Evolutionary conservation across 805 yeast genomes (phyloP).

Genomic region (Vanderwaltozyma yarrowii): DNA sequence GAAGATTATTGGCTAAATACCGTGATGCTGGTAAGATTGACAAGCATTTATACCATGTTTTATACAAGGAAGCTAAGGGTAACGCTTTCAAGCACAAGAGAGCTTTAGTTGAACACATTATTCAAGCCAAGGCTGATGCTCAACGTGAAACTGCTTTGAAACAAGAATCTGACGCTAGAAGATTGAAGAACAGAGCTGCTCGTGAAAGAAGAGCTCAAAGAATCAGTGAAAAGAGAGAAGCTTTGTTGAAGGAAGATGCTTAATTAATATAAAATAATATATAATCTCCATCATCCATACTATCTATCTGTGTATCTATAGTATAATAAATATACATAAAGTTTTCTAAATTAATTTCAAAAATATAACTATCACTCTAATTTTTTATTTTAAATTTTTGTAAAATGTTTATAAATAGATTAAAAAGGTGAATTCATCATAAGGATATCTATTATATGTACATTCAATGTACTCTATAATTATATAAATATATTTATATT

Average conservation of each 20-base stretch:
- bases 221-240: constrained; percentile 95
- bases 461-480: neutral
- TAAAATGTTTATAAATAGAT: too few relatives aligned
- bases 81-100: constrained; percentile 99
- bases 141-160: constrained; percentile 96
- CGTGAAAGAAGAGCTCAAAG: constrained; percentile 99
- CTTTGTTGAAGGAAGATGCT: constrained; percentile 70
- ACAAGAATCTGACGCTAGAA: constrained; percentile 99
- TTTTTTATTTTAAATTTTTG: too few relatives aligned
- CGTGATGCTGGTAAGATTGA: constrained; percentile 99
- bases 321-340: constrained; percentile 1
- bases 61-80: constrained; percentile 98
- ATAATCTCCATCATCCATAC: constrained; percentile 1
- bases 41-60: constrained; percentile 96
- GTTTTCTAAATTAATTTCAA: constrained; percentile 25
- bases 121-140: constrained; percentile 99
- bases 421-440: too few relatives aligned
- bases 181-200: constrained; percentile 97
- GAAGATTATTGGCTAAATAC: constrained; percentile 97
- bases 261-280: constrained; percentile 15
- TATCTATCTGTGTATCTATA: constrained; percentile 1
- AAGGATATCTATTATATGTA: neutral
- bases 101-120: constrained; percentile 98
- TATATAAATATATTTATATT: too few relatives aligned
- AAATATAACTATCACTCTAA: constrained; percentile 18